phyloP scores from a whole-genome alignment of 163 green algal genomes.

The Prototheca wickerhamii region DNA sequence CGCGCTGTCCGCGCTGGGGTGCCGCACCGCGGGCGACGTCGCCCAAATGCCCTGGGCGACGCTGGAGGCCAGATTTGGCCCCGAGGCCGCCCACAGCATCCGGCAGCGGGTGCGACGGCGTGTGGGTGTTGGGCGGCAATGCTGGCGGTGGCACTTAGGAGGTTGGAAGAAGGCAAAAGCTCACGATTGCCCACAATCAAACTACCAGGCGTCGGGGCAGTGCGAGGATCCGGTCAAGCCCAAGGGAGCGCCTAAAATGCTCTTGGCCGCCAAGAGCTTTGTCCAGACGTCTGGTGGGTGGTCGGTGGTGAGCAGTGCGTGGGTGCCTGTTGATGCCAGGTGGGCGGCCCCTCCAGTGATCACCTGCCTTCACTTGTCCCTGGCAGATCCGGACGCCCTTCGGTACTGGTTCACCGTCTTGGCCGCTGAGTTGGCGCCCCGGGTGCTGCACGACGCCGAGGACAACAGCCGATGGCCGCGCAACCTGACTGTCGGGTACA shows the following conservation, averaged over 20 bases:
- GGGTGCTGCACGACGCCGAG: not conserved
- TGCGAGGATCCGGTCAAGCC: not conserved
- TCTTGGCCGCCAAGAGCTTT: not conserved
- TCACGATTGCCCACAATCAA: no score
- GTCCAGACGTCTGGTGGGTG: not conserved
- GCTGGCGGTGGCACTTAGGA: no score
- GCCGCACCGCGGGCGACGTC: slow-evolving; percentile 44
- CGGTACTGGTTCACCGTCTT: not conserved
- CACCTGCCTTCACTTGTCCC: not conserved
- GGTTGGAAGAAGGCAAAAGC: no score
- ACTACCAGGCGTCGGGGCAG: no score
- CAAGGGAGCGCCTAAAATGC: not conserved
- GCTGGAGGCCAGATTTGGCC: slow-evolving; percentile 40
- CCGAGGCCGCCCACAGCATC: slow-evolving; percentile 37
- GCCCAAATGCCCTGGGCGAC: slow-evolving; percentile 20
- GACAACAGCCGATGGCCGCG: not conserved
- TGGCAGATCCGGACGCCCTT: not conserved
- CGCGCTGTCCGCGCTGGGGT: slow-evolving; percentile 51
- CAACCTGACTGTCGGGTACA: not conserved
- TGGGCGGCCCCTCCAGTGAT: not conserved
- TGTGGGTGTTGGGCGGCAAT: no score
- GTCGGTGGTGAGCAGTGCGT: no score
- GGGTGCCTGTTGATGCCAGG: no score
- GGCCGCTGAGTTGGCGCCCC: not conserved
- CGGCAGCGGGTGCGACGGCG: slow-evolving; percentile 38